Evolutionary conservation across 1,284 basidiomycete genomes (phyloP), one percentile per base, ranked within the genome.

Genomic region (Malassezia nana): DNA sequence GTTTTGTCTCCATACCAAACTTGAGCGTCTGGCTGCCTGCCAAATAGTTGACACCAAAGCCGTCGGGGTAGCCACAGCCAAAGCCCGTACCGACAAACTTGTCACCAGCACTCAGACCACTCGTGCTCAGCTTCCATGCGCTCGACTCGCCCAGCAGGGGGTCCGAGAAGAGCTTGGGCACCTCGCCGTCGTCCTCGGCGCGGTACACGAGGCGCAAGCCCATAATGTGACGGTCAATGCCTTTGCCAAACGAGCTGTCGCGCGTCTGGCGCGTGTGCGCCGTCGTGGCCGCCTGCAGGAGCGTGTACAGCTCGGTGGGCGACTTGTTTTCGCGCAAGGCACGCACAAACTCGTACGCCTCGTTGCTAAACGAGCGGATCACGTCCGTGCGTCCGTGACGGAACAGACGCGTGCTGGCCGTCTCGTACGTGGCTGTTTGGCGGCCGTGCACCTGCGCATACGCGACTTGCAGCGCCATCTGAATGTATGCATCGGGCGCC

Each of bases 1-100:
- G 77, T 75, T 96, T 96, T 51, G 85, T 87, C 76, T 96, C 91
- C 69, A 96, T 84, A 2, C 92, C 92, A 76, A 96, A 92, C 76
- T 91, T 94, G 76, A 96, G 81, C 59, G 84, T 77, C 50, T 84
- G 78, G 13, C 84, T 81, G 15, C 84, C 89, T 53, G 86, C 82
- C 58, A 95, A 80, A 75, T 96, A 62, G 53, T 66, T 67, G 55
- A 63, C 66, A 10, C 66, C 62, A 47, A 63, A 62, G 33, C 60
- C 65, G 30, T 66, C 65, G 5, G 64, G 59, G 51, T 65, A 67
- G 46, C 71, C 63, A 32, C 29, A 56, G 59, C 76, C 82, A 62
- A 74, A 84, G 78, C 90, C 91, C 6, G 90, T 95, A 1, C 91
- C 92, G 47, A 83, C 82, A 77, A 96, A 95, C 46, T 85, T 79